Conservation (phyloP, 306 rosid genomes). For the Quillaja saponaria region DNA sequence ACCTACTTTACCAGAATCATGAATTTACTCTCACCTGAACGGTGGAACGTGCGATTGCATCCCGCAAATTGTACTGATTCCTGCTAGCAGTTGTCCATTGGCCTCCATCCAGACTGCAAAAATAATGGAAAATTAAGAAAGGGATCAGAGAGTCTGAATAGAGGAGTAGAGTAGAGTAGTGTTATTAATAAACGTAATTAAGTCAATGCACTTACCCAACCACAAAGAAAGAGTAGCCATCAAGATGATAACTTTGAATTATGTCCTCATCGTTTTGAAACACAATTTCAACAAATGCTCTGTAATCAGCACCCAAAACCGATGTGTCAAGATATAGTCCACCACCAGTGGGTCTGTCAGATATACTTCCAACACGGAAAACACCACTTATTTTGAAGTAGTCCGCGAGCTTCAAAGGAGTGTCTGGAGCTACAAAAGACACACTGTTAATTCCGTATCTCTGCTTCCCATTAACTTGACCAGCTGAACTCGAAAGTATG, state of each 20-base stretch:
- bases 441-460: constrained; percentile 92
- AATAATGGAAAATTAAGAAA: neutral
- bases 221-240: constrained; percentile 92
- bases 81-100: constrained; percentile 70
- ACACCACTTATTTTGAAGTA: constrained; percentile 77
- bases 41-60: constrained; percentile 89
- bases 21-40: constrained; percentile 57
- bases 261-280: constrained; percentile 87
- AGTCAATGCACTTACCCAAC: constrained; percentile 67
- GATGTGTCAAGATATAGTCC: constrained; percentile 88
- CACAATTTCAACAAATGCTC: constrained; percentile 77
- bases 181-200: neutral
- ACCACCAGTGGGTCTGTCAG: constrained; percentile 76
- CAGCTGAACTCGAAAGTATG: constrained; percentile 64
- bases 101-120: constrained; percentile 94
- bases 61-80: constrained; percentile 77
- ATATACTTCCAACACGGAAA: constrained; percentile 80
- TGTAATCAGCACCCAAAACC: constrained; percentile 77
- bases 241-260: constrained; percentile 83
- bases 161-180: no score
- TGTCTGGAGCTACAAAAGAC: constrained; percentile 79
- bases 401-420: constrained; percentile 91
- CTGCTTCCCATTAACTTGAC: constrained; percentile 73
- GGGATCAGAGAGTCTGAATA: no score
- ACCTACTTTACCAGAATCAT: no score